phyloP scores from a whole-genome alignment of 2,329 filamentous ascomycete genomes.

The Ramichloridium luteum region DNA sequence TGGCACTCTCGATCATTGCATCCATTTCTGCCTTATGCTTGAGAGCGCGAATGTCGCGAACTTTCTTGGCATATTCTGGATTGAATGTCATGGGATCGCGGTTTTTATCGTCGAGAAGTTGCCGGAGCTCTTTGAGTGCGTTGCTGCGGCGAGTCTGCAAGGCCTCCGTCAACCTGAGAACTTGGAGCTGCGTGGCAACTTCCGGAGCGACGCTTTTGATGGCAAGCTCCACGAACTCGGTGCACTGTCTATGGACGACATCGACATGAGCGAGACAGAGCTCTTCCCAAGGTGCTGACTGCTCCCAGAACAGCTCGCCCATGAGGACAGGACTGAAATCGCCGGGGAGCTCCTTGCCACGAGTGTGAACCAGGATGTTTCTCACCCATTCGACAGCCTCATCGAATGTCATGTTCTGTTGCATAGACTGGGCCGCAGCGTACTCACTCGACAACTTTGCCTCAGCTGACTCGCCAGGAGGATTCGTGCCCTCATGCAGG shows the following conservation, averaged over 20 bases:
- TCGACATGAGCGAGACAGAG: conserved; percentile 29
- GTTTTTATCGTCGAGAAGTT: conserved; percentile 37
- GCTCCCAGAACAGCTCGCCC: conserved; percentile 46
- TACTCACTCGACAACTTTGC: conserved; percentile 8
- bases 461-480: conserved; percentile 14
- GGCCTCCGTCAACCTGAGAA: conserved; percentile 31
- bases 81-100: conserved; percentile 28
- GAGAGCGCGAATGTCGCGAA: conserved; percentile 15
- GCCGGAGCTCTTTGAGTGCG: conserved; percentile 31
- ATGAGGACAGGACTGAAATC: conserved; percentile 50
- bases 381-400: conserved; percentile 43
- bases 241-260: conserved; percentile 24
- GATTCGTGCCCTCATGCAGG: conserved; percentile 8
- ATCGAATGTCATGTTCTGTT: conserved; percentile 19
- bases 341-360: conserved; percentile 48
- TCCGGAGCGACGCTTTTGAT: conserved; percentile 30
- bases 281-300: conserved; percentile 42
- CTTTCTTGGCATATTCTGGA: conserved; percentile 24
- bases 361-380: conserved; percentile 39
- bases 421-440: conserved; percentile 8
- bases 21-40: no score
- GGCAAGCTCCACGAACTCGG: conserved; percentile 26
- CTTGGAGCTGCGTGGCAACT: conserved; percentile 27
- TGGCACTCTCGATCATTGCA: no score
- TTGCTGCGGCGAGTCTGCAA: conserved; percentile 27